Evolutionary conservation across 2,329 filamentous ascomycete species (phyloP), one percentile per base, ranked within the genome.

Genomic region (Alternaria metachromatica): DNA sequence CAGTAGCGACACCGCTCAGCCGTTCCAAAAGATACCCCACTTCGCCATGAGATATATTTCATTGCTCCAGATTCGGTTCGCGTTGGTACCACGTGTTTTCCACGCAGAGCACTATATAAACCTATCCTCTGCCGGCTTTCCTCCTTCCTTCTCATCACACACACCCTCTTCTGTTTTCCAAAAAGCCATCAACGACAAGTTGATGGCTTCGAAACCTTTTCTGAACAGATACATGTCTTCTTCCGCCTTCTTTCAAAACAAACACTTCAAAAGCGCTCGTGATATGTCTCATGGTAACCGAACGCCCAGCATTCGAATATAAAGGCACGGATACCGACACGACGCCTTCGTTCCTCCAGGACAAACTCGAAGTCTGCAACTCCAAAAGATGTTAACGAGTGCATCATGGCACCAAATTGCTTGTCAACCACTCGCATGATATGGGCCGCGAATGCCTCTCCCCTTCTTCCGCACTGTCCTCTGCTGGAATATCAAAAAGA

Each of bases 121-220:
- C n/a, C n/a, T n/a, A n/a, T n/a, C n/a, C n/a, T n/a, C n/a, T n/a
- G n/a, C n/a, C n/a, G n/a, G n/a, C n/a, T n/a, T n/a, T n/a, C n/a
- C n/a, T 33, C 15, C 15, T 37, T 37, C 33, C 33, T 37, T 37
- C 33, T 37, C 15, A 37, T 37, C 4, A 37, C 5, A n/a, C 5
- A 37, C 7, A 4, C 33, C 33, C 15, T 37, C 33, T 37, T 37
- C 8, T 37, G 7, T 9, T n/a, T 37, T n/a, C 9, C 15, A 41
- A 41, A 37, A 41, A 37, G 4, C 15, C 0, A 0, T n/a, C 13
- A 5, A n/a, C 0, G 15, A 37, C 3, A 0, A 2, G 4, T 3
- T 15, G 0, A 41, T 41, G 15, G 15, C 4, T 1, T 41, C 8
- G 33, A 41, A 10, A 41, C 15, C 33, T 3, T 41, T 41, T 10